Conservation (phyloP, 768 basidiomycete species). For the Psilocybe cubensis region DNA sequence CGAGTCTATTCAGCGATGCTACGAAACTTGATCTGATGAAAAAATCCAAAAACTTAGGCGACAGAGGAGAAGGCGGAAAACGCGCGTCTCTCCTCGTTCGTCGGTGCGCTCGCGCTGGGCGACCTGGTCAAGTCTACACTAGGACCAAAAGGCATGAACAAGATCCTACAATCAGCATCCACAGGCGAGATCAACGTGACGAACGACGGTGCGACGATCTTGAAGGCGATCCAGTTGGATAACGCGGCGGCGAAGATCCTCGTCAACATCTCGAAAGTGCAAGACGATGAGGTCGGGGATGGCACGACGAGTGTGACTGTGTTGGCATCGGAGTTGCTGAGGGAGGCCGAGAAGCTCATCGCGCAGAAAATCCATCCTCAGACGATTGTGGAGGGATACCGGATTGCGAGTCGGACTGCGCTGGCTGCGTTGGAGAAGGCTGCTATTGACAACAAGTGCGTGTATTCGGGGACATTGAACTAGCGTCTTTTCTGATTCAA, state of each 20-base stretch:
- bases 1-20: not conserved
- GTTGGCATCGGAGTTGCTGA: conserved; percentile 84
- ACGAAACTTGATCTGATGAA: not conserved
- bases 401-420: conserved; percentile 87
- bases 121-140: conserved; percentile 99
- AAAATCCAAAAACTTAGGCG: conserved; percentile 49
- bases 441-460: conserved; percentile 84
- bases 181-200: conserved; percentile 95
- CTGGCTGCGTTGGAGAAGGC: conserved; percentile 82
- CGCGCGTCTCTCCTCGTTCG: conserved; percentile 97
- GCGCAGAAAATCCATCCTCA: conserved; percentile 95
- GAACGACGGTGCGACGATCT: conserved; percentile 98
- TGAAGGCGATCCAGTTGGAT: conserved; percentile 96
- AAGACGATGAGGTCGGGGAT: conserved; percentile 99
- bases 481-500: not conserved
- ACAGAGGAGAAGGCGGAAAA: conserved; percentile 97
- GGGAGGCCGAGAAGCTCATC: conserved; percentile 96
- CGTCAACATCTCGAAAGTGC: conserved; percentile 99
- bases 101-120: conserved; percentile 95
- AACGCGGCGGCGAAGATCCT: conserved; percentile 99
- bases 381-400: conserved; percentile 95
- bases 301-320: conserved; percentile 94
- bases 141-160: conserved; percentile 99
- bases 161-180: conserved; percentile 92
- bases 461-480: not conserved